Conservation (phyloP, 1,139 yeast genomes). For the Hyphopichia pseudoburtonii region DNA sequence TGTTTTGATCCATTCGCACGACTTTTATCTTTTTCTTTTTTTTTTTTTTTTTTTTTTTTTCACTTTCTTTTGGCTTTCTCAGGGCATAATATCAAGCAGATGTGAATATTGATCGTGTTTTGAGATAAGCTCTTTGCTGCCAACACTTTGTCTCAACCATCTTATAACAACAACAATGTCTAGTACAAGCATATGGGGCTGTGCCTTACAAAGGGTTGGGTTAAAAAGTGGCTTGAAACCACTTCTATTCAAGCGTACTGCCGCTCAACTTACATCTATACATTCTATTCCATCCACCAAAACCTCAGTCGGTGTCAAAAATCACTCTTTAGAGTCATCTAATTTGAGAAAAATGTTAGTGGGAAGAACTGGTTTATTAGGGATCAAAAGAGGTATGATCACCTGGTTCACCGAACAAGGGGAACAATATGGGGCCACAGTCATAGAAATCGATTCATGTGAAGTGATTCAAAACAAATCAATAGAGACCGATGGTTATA, state of each 20-base stretch:
- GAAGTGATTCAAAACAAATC: slow-evolving; percentile 82
- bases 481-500: slow-evolving; percentile 68
- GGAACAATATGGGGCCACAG: slow-evolving; percentile 74
- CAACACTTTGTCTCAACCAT: too few species aligned
- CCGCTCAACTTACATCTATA: slow-evolving; percentile 54
- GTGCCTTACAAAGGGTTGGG: neutral
- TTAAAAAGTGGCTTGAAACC: slow-evolving; percentile 3
- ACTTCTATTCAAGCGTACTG: slow-evolving; percentile 27
- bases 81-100: too few species aligned
- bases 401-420: slow-evolving; percentile 75
- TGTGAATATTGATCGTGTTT: too few species aligned
- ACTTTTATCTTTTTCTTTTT: too few species aligned
- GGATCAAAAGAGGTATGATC: slow-evolving; percentile 87
- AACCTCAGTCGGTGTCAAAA: slow-evolving; percentile 42
- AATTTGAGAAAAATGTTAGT: slow-evolving; percentile 68
- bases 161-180: too few species aligned
- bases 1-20: too few species aligned
- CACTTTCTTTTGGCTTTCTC: too few species aligned
- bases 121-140: too few species aligned
- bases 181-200: neutral
- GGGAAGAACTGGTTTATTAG: slow-evolving; percentile 79
- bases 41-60: too few species aligned
- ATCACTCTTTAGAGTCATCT: slow-evolving; percentile 58
- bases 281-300: slow-evolving; percentile 51
- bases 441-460: slow-evolving; percentile 81